Conservation (phyloP, 176 grass and related monocot species). For the Microstegium vimineum region DNA sequence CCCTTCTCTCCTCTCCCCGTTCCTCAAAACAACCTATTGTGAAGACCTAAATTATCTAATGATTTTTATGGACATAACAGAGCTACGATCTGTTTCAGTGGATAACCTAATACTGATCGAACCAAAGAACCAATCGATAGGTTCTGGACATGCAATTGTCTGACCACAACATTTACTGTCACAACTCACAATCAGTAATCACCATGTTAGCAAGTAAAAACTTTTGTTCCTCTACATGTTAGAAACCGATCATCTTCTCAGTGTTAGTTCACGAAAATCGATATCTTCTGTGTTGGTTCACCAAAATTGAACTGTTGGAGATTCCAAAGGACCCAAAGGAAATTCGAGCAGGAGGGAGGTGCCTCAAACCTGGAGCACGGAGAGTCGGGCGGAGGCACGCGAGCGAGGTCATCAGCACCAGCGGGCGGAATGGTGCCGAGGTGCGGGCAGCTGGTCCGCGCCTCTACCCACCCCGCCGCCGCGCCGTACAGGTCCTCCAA, state of each 20-base stretch:
- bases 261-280: too few relatives aligned
- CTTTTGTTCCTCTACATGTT: background rate
- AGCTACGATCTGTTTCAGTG: background rate
- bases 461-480: conserved; percentile 72
- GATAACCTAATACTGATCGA: background rate
- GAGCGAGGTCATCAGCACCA: conserved; percentile 37
- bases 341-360: background rate
- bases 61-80: background rate
- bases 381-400: conserved; percentile 60
- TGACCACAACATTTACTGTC: background rate
- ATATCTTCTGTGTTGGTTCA: too few relatives aligned
- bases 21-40: too few relatives aligned
- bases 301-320: background rate
- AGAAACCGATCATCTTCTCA: background rate
- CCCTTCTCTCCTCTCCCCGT: too few relatives aligned
- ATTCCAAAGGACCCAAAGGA: too few relatives aligned
- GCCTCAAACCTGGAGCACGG: conserved; percentile 59
- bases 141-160: background rate
- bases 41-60: background rate
- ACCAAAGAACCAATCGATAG: background rate
- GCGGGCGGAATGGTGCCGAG: conserved; percentile 43
- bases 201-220: background rate
- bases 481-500: conserved; percentile 48
- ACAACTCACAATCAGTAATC: background rate
- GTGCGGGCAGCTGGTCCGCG: conserved; percentile 75